phyloP scores from a whole-genome alignment of 108 stramenopile species.

The Pseudonitzschia pungens region DNA sequence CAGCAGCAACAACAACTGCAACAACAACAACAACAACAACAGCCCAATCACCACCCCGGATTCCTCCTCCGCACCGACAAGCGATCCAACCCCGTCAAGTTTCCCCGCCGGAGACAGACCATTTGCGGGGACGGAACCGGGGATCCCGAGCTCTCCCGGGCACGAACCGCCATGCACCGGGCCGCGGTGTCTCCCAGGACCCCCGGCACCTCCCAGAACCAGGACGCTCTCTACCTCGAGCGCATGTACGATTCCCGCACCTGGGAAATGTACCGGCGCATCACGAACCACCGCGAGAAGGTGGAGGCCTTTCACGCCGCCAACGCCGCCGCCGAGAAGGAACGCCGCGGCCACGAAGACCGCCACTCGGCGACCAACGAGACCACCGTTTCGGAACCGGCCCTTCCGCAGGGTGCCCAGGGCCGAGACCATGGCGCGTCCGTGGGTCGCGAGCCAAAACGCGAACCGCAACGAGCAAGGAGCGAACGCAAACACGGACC shows the following conservation, averaged over 20 bases:
- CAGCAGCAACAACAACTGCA: neutral
- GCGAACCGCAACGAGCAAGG: no score
- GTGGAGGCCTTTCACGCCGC: slow-evolving; percentile 13
- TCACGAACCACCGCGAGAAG: slow-evolving; percentile 34
- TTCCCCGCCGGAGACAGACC: neutral
- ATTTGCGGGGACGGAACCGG: neutral
- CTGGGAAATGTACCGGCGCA: slow-evolving; percentile 50
- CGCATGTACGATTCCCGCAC: slow-evolving; percentile 45
- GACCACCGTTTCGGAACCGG: slow-evolving; percentile 2
- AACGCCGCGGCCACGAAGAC: neutral
- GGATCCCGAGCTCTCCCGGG: no score
- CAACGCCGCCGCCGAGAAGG: neutral
- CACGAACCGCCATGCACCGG: no score
- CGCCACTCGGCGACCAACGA: neutral
- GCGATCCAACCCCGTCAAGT: slow-evolving; percentile 5
- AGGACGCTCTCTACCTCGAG: slow-evolving; percentile 27
- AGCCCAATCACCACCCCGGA: neutral
- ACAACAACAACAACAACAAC: neutral
- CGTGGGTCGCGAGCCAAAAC: neutral
- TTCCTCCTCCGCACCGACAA: neutral
- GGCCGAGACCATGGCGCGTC: neutral
- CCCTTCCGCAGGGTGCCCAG: neutral
- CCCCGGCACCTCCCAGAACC: neutral
- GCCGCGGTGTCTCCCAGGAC: neutral
- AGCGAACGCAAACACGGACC: no score